Percentiles rank a stretch among this genome's conserved stretches.
These are phyloP conservation scores for Saprolegnia parasitica DNA, from an alignment of 352 stramenopile genomes.

Conservation along the genomic window DNA sequence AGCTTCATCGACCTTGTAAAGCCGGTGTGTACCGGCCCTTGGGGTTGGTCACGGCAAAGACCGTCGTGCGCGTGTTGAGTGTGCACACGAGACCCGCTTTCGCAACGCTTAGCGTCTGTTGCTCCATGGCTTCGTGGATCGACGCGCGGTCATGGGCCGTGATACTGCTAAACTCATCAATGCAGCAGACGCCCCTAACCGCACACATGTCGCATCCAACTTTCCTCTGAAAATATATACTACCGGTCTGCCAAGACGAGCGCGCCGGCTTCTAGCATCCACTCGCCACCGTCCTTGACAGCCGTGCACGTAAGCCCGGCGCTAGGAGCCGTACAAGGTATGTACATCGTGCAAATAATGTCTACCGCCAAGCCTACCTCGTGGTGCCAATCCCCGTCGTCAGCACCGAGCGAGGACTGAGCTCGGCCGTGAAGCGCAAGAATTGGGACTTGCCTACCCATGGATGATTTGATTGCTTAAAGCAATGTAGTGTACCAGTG, in stretches of 20 bases:
- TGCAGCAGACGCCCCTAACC: conserved; percentile 90
- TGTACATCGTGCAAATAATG: not conserved
- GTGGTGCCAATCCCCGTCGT: conserved; percentile 97
- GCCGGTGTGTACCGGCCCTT: conserved; percentile 54
- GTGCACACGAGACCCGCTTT: conserved; percentile 98
- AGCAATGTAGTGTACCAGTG: conserved; percentile 30
- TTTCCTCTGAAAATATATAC: conserved; percentile 31
- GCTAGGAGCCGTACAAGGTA: not conserved
- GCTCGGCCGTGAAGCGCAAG: conserved; percentile 91
- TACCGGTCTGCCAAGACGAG: conserved; percentile 85
- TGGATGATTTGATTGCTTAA: not conserved
- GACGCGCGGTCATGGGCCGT: conserved; percentile 88
- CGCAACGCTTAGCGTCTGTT: conserved; percentile 95
- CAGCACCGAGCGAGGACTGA: conserved; percentile 92
- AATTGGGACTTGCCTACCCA: conserved; percentile 91
- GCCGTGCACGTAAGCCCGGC: conserved; percentile 96
- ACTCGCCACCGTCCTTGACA: conserved; percentile 93
- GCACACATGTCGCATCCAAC: not conserved
- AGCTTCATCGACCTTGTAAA: not conserved
- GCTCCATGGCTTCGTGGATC: conserved; percentile 98
- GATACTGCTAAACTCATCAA: conserved; percentile 98
- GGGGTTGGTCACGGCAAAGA: conserved; percentile 96
- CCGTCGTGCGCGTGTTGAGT: conserved; percentile 91
- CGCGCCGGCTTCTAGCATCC: conserved; percentile 94
- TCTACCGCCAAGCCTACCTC: conserved; percentile 31